These are phyloP conservation scores for Castanopsis chinensis DNA, from an alignment of 306 rosid species.

Conservation along the genomic window DNA sequence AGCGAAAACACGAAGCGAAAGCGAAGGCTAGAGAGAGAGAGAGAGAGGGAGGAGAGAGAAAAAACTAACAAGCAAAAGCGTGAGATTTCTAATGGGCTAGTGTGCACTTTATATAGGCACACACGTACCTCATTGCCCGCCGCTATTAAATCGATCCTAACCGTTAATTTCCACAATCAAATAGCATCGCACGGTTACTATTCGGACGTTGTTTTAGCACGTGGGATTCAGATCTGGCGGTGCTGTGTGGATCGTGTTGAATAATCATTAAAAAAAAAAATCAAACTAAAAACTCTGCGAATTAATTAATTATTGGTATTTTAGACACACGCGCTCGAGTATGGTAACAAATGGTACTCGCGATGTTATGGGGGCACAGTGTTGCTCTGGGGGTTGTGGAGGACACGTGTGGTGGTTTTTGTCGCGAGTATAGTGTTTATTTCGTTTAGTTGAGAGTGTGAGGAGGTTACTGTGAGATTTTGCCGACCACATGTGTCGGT, in stretches of 20 bases:
- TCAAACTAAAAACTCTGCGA: too few relatives aligned
- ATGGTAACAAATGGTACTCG: accelerated
- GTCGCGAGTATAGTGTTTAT: background rate
- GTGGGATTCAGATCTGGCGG: slow-evolving; percentile 35
- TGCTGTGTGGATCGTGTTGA: background rate
- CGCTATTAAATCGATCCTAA: slow-evolving; percentile 21
- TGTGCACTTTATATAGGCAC: slow-evolving; percentile 46
- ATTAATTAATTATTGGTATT: background rate
- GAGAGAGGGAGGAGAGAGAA: background rate
- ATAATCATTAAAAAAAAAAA: background rate
- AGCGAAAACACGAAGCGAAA: background rate
- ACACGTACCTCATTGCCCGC: slow-evolving; percentile 29
- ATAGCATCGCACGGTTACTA: slow-evolving; percentile 30
- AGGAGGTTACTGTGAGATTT: background rate
- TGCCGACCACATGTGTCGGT: slow-evolving; percentile 21
- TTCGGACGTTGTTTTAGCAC: background rate
- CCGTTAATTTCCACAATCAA: slow-evolving; percentile 19
- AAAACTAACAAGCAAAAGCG: background rate
- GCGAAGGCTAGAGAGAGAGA: background rate
- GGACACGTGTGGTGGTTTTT: background rate
- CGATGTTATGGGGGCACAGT: background rate
- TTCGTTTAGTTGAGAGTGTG: background rate
- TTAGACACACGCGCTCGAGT: background rate
- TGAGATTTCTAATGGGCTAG: slow-evolving; percentile 22
- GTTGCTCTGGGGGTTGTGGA: too few relatives aligned